Evolutionary conservation across 192 early-diverging fungal genomes (phyloP).

Genomic region (Coemansia sp.): DNA sequence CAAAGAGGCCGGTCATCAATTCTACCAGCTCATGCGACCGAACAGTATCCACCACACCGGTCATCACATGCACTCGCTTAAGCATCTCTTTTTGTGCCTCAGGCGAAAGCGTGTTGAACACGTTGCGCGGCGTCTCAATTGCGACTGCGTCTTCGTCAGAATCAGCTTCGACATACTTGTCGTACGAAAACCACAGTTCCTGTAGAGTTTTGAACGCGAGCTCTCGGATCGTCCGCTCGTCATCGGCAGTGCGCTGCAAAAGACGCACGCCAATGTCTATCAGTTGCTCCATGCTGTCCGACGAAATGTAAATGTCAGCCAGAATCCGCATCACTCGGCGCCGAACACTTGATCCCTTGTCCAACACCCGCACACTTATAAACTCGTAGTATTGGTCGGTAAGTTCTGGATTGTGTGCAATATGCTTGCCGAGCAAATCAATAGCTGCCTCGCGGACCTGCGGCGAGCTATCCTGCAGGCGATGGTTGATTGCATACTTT

Average conservation of each 20-base stretch:
- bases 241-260: constrained; percentile 66
- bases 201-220: constrained; percentile 68
- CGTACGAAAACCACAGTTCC: constrained; percentile 72
- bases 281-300: constrained; percentile 48
- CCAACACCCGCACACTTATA: constrained; percentile 77
- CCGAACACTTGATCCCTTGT: constrained; percentile 84
- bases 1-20: constrained; percentile 40
- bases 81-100: constrained; percentile 45
- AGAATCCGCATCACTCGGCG: constrained; percentile 82
- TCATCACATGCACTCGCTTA: constrained; percentile 48
- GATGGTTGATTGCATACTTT: constrained; percentile 66
- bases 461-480: constrained; percentile 79
- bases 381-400: constrained; percentile 76
- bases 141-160: constrained; percentile 23
- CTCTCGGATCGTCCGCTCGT: constrained; percentile 64
- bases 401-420: constrained; percentile 65
- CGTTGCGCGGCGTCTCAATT: constrained; percentile 18
- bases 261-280: constrained; percentile 73
- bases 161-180: constrained; percentile 12
- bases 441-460: constrained; percentile 88
- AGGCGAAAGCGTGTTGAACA: constrained; percentile 42
- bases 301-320: constrained; percentile 67
- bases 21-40: constrained; percentile 29
- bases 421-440: constrained; percentile 82
- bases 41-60: constrained; percentile 42